Evolutionary conservation across 2,329 filamentous ascomycete species (phyloP).

Genomic region (Cercospora sp.): DNA sequence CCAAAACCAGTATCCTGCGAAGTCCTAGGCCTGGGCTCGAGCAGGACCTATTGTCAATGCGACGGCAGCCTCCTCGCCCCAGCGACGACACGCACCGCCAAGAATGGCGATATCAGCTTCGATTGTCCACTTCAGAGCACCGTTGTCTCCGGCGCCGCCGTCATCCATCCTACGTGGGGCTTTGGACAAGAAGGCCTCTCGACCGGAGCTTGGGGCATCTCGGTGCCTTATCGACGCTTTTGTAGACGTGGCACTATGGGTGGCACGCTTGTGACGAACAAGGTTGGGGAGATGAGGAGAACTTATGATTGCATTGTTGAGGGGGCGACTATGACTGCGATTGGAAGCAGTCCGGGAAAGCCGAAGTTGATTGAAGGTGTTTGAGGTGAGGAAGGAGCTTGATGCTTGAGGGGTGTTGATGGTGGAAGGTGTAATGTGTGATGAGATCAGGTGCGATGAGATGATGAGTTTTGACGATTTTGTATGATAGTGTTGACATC

Average conservation of each 20-base stretch:
- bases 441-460: background rate
- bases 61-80: background rate
- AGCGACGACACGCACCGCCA: background rate
- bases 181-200: background rate
- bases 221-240: background rate
- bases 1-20: background rate
- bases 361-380: background rate
- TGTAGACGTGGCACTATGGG: background rate
- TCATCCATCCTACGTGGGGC: background rate
- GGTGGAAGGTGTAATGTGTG: background rate
- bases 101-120: background rate
- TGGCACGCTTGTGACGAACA: background rate
- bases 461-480: background rate
- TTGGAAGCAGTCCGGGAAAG: conserved; percentile 1
- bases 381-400: background rate
- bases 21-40: background rate
- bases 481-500: background rate
- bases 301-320: background rate
- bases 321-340: background rate
- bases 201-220: background rate
- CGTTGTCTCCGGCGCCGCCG: background rate
- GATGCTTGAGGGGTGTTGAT: background rate
- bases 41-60: background rate
- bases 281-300: background rate
- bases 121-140: background rate